A percentile compares a stretch with the other conserved stretches of the same genome.
Evolutionary conservation across 768 basidiomycete species (phyloP).

Genomic region (Termitomyces sp.): DNA sequence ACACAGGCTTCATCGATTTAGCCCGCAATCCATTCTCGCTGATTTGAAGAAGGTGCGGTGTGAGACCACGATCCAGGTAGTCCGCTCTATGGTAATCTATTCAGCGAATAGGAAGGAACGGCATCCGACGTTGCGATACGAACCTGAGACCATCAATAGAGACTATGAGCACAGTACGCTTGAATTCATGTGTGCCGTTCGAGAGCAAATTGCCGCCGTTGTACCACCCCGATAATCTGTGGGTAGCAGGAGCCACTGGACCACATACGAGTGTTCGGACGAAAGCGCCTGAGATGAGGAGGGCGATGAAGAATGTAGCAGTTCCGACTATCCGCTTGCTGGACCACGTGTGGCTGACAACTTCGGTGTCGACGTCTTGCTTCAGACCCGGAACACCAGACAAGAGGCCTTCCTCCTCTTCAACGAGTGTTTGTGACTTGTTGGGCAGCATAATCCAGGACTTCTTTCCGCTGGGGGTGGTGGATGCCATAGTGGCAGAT

Average conservation of each 20-base stretch:
- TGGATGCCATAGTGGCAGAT: constrained; percentile 11
- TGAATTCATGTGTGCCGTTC: constrained; percentile 84
- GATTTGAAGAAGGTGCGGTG: constrained; percentile 78
- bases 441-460: constrained; percentile 2
- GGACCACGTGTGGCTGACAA: constrained; percentile 38
- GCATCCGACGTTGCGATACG: constrained; percentile 3
- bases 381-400: constrained; percentile 22
- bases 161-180: constrained; percentile 76
- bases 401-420: constrained; percentile 40
- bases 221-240: constrained; percentile 26
- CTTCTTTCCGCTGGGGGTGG: constrained; percentile 7
- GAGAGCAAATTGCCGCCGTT: constrained; percentile 45
- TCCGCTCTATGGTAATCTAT: constrained; percentile 54
- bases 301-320: constrained; percentile 35
- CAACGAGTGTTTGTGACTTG: constrained; percentile 15
- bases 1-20: constrained; percentile 83
- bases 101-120: constrained; percentile 7
- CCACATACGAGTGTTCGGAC: constrained; percentile 33
- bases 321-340: constrained; percentile 32
- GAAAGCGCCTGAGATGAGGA: constrained; percentile 41
- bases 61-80: constrained; percentile 82
- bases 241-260: constrained; percentile 19
- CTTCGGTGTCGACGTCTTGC: constrained; percentile 17
- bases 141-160: constrained; percentile 86
- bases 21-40: constrained; percentile 83